Evolutionary conservation across 805 yeast species (phyloP), one percentile per base, ranked within the genome.

Genomic region (Candida railenensis): DNA sequence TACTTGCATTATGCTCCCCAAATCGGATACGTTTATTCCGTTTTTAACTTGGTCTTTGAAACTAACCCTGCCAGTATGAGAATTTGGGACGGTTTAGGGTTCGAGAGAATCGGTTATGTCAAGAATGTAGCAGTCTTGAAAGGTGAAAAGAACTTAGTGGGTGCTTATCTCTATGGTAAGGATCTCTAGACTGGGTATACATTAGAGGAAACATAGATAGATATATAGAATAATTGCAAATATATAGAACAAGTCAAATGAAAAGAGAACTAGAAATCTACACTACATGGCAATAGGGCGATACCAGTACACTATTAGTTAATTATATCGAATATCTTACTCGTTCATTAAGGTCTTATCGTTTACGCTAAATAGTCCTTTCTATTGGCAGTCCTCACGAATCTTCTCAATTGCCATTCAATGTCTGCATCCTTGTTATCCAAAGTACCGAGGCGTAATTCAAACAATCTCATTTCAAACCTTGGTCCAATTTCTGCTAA

Each of bases 401-500:
- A 94, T 57, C 97, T 83, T 66, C 96, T 81, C 57, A 88, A 73
- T 72, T 88, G 87, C 98, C 98, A 94, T 65, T 94, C 99, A n/a
- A 89, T 82, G 60, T 94, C 99, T 9, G 97, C 96, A 65, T 94
- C 97, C 69, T 88, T 88, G 64, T 92, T 90, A 56, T 94, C 99
- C 52, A 92, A 67, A 37, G 96, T 89, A 2, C 99, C 97, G 54
- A 94, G 74, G 59, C 84, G 80, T 53, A 94, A 71, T 65, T 92
- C 97, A 63, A 82, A 94, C 53, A 94, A 71, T 62, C 90, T 81
- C 98, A 94, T 91, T 67, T 94, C 99, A 58, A 94, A 94, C 52
- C 99, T 76, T n/a, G 99, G 99, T 0, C 99, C 99, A 33, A 94
- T 87, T 64, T 94, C 99, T 48, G 97, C 91, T 47, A 94, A 68